Percentiles rank a stretch among this genome's conserved stretches.
phyloP scores from a whole-genome alignment of 495 filamentous ascomycete species.

The Hamigera avellanea region DNA sequence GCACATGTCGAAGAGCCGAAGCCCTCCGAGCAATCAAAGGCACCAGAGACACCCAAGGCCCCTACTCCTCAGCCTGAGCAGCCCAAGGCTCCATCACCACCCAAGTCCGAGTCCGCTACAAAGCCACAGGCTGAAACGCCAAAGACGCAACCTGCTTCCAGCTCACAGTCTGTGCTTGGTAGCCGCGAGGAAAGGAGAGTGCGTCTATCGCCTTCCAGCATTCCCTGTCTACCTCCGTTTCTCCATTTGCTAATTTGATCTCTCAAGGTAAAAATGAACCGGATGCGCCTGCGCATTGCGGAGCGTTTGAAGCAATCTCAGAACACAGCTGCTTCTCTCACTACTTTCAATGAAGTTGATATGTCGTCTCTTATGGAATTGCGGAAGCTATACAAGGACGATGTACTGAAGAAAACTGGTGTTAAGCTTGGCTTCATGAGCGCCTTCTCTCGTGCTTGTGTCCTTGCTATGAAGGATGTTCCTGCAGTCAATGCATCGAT shows the following conservation, averaged over 20 bases:
- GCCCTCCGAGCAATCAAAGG: conserved; percentile 11
- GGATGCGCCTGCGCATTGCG: conserved; percentile 93
- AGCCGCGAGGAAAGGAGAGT: conserved; percentile 84
- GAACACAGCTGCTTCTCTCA: conserved; percentile 94
- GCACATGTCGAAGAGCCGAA: conserved; percentile 28
- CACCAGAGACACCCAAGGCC: conserved; percentile 24
- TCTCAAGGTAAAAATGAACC: conserved; percentile 93
- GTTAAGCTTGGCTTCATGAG: conserved; percentile 99
- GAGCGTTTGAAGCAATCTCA: conserved; percentile 98
- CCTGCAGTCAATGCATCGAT: conserved; percentile 97
- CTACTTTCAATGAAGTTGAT: conserved; percentile 98
- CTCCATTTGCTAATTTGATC: conserved; percentile 1
- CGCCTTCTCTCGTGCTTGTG: conserved; percentile 84
- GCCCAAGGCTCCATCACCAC: conserved; percentile 21
- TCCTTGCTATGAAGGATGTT: conserved; percentile 87
- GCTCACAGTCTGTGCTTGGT: conserved; percentile 38
- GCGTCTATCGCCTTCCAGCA: conserved; percentile 16
- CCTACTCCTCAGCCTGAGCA: conserved; percentile 27
- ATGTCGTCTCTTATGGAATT: conserved; percentile 98
- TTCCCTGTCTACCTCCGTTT: not conserved
- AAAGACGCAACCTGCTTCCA: conserved; percentile 13
- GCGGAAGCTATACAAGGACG: conserved; percentile 93
- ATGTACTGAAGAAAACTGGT: conserved; percentile 87
- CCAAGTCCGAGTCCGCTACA: conserved; percentile 18
- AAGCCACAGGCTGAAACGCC: conserved; percentile 19